A percentile compares a stretch with the other conserved stretches of the same genome.
Evolutionary conservation across 2,329 filamentous ascomycete genomes (phyloP).

Genomic region (Alternaria arborescens): DNA sequence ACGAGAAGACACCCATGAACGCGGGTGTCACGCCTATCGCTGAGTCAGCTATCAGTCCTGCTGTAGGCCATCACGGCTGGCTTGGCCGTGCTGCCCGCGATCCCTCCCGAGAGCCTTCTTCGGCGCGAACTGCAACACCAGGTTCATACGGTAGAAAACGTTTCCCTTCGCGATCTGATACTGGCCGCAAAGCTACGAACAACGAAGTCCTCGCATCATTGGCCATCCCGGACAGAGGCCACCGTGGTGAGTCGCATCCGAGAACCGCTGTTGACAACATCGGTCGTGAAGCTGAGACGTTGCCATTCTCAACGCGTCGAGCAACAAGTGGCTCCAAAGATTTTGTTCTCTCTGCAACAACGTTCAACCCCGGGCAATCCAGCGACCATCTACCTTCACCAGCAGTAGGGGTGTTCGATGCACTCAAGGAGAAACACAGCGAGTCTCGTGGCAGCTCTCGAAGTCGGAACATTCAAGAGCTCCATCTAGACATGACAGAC

Average conservation of each 20-base stretch:
- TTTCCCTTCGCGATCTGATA: constrained; percentile 61
- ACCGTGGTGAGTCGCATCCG: constrained; percentile 41
- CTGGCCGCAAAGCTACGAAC: constrained; percentile 42
- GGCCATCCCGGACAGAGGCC: constrained; percentile 47
- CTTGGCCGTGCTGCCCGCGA: constrained; percentile 45
- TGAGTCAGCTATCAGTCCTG: constrained; percentile 71
- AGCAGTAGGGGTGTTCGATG: constrained; percentile 69
- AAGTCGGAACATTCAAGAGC: constrained; percentile 78
- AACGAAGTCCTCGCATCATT: constrained; percentile 46
- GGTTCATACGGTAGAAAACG: constrained; percentile 74
- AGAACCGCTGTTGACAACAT: constrained; percentile 51
- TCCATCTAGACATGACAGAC: constrained; percentile 61
- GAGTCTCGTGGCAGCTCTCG: constrained; percentile 74
- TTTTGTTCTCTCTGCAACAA: constrained; percentile 50
- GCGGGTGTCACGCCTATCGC: constrained; percentile 87
- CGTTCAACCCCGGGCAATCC: constrained; percentile 42
- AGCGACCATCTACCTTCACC: constrained; percentile 68
- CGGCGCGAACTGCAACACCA: constrained; percentile 62
- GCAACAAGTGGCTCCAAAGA: constrained; percentile 67
- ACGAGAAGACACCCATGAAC: constrained; percentile 76
- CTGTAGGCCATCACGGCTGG: constrained; percentile 57
- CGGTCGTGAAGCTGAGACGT: constrained; percentile 52
- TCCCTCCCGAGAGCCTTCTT: constrained; percentile 53
- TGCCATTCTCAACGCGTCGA: constrained; percentile 47
- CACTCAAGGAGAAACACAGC: constrained; percentile 69